Evolutionary conservation across 2,329 filamentous ascomycete genomes (phyloP), one percentile per base, ranked within the genome.

Genomic region (Aaosphaeria pasadenensis): DNA sequence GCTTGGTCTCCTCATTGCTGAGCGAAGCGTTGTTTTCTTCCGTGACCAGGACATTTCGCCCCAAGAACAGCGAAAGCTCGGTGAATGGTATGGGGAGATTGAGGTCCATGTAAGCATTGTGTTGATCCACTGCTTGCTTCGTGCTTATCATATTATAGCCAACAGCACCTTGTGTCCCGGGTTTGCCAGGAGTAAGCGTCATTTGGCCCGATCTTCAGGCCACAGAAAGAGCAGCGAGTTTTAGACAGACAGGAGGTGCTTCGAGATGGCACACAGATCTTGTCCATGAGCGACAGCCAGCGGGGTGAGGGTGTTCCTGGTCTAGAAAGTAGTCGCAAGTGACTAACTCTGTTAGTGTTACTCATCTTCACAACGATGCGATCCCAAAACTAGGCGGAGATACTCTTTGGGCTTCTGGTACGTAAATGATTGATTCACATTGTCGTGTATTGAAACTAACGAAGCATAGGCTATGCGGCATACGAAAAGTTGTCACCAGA

Each of bases 401-500:
- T 64, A 89, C 86, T 0, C 77, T 89, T 0, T 89, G 86, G 86
- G 83, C 86, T 0, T 83, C 78, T 49, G 64, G 55, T 55, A 49
- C 17, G 17, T 24, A 24, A 24, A 24, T 24, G 17, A 24, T 24
- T 24, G 17, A 24, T 30, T 36, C 9, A 36, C 33, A 9, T 13
- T 36, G 33, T 36, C 33, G 33, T 11, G 17, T 43, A n/a, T n/a
- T 32, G 24, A 29, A n/a, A 11, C 38, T 45, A 42, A 45, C 3
- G 39, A 9, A 9, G 24, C 30, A 9, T 41, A 47, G 85, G 86
- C 1, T 89, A 89, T 60, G 74, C 81, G 0, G 86, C 86, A 0
- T 89, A 89, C 56, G 85, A 88, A 67, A 89, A 89, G 69, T 76
- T 89, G 0, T 86, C 83, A 1, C 86, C 85, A 0, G 79, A 74